Conservation (phyloP, 1,139 yeast genomes). For the Hansenula lynferdii region DNA sequence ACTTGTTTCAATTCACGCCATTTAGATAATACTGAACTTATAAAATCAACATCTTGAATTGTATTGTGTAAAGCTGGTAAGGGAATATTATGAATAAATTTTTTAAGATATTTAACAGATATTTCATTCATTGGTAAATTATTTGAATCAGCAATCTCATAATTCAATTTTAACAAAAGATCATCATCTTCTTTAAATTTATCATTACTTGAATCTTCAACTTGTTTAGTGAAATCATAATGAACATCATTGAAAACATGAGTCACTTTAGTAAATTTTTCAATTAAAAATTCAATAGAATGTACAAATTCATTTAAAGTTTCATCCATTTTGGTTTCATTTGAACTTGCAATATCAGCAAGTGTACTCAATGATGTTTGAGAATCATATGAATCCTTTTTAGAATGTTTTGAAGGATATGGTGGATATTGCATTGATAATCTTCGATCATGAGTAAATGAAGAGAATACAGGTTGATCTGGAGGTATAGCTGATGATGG, state of each 20-base stretch:
- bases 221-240: slow-evolving; percentile 12
- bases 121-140: slow-evolving; percentile 3
- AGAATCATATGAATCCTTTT: slow-evolving; percentile 19
- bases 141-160: background rate
- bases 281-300: slow-evolving; percentile 10
- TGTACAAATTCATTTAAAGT: slow-evolving; percentile 4
- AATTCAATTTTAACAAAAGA: background rate
- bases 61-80: slow-evolving; percentile 6
- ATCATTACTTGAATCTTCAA: slow-evolving; percentile 4
- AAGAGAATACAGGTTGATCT: background rate
- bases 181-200: background rate
- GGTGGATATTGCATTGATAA: slow-evolving; percentile 13
- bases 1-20: slow-evolving; percentile 3
- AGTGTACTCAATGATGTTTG: slow-evolving; percentile 18
- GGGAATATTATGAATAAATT: slow-evolving; percentile 11
- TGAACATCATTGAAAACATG: slow-evolving; percentile 12
- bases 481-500: background rate
- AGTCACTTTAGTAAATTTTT: slow-evolving; percentile 6
- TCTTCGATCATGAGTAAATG: slow-evolving; percentile 7
- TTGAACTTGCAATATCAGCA: slow-evolving; percentile 20
- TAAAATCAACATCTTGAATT: slow-evolving; percentile 2
- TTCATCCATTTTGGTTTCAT: background rate
- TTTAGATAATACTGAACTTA: slow-evolving; percentile 5
- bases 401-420: slow-evolving; percentile 6
- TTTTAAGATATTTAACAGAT: slow-evolving; percentile 2